phyloP scores from a whole-genome alignment of 1,139 yeast genomes.

The Candida tetrigidarum region DNA sequence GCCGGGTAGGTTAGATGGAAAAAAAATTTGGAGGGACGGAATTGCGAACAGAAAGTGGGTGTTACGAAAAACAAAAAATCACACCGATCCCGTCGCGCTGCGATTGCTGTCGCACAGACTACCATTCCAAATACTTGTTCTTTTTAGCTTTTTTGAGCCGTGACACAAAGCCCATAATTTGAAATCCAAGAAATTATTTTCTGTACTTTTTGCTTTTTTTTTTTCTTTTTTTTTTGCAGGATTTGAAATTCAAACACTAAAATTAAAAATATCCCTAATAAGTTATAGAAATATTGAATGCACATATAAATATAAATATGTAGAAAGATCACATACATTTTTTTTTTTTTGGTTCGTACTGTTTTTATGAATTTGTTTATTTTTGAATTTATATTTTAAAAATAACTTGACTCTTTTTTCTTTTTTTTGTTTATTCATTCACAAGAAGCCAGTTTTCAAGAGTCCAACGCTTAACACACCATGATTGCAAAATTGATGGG shows the following conservation, averaged over 20 bases:
- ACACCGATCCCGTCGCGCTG: no score
- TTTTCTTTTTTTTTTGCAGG: not conserved
- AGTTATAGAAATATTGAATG: not conserved
- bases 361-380: not conserved
- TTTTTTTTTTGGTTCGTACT: not conserved
- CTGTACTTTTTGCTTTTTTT: no score
- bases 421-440: no score
- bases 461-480: no score
- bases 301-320: not conserved
- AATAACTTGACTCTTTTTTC: not conserved
- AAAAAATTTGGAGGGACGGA: no score
- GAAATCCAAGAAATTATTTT: not conserved
- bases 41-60: no score
- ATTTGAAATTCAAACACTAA: not conserved
- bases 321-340: not conserved
- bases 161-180: not conserved
- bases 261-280: not conserved
- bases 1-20: no score
- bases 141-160: not conserved
- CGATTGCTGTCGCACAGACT: no score
- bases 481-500: constrained; percentile 14
- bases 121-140: no score
- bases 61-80: no score
- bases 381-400: not conserved
- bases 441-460: no score